Percentiles rank a stretch among this genome's conserved stretches.
These are phyloP conservation scores for Silybum marianum DNA, from an alignment of 129 eudicot species.

Conservation along the genomic window DNA sequence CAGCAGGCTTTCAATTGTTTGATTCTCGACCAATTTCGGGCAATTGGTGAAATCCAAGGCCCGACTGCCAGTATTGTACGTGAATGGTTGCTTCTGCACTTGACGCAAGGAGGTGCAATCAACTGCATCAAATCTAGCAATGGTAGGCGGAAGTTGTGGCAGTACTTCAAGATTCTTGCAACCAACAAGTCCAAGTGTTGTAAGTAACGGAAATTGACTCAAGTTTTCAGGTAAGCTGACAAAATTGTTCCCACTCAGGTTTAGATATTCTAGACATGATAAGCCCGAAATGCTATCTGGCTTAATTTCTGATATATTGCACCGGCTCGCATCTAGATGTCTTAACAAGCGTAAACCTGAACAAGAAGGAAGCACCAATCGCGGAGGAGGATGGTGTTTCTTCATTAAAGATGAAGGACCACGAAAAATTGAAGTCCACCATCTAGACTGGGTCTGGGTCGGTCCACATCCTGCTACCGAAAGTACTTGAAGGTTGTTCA, in stretches of 20 bases:
- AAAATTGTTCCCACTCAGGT: background rate
- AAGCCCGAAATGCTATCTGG: conserved; percentile 10
- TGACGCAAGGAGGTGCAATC: background rate
- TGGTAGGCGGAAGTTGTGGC: conserved; percentile 12
- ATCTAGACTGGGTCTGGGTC: background rate
- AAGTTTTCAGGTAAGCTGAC: conserved; percentile 21
- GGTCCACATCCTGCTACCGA: background rate
- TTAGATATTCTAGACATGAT: conserved; percentile 17
- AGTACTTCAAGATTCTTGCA: conserved; percentile 21
- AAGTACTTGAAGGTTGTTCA: conserved; percentile 1
- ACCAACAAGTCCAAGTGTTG: background rate
- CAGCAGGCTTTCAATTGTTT: no score
- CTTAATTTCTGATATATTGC: background rate
- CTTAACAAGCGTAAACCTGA: background rate
- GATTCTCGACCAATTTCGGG: no score
- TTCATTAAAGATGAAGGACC: background rate
- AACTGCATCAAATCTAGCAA: background rate
- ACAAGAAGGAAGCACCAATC: background rate
- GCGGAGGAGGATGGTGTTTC: background rate
- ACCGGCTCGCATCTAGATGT: background rate
- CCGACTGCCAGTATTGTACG: no score
- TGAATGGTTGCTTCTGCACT: no score
- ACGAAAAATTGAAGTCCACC: background rate
- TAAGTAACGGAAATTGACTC: conserved; percentile 15
- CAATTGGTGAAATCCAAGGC: no score